Conservation (phyloP, 2,329 filamentous ascomycete species). For the Mariannaea sp. region DNA sequence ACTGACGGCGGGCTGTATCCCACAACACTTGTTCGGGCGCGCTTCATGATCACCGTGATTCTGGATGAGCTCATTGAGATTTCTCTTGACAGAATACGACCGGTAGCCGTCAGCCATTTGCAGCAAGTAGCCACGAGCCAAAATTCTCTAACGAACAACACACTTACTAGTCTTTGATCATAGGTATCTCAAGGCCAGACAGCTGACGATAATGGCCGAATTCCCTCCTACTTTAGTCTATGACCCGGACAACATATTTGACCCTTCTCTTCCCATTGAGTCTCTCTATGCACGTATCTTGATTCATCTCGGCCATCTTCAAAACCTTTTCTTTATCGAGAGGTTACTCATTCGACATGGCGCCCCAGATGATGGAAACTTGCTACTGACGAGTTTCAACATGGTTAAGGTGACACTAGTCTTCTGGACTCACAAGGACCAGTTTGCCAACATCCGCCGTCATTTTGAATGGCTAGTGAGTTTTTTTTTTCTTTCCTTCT, state of each 20-base stretch:
- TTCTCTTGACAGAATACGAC: slow-evolving; percentile 22
- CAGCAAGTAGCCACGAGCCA: background rate
- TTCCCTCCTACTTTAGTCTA: slow-evolving; percentile 10
- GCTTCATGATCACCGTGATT: slow-evolving; percentile 31
- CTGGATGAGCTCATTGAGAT: slow-evolving; percentile 40
- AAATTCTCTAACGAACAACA: background rate
- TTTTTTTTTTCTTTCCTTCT: too few relatives aligned
- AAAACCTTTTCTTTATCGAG: slow-evolving; percentile 18
- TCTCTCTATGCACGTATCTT: slow-evolving; percentile 8
- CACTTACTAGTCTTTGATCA: background rate
- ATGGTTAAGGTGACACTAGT: slow-evolving; percentile 12
- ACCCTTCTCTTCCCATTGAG: background rate
- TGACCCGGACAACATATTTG: slow-evolving; percentile 1
- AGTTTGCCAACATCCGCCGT: slow-evolving; percentile 3
- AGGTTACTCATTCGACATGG: slow-evolving; percentile 16
- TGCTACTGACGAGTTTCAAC: slow-evolving; percentile 14
- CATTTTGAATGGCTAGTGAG: slow-evolving; percentile 23
- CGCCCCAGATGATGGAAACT: slow-evolving; percentile 13
- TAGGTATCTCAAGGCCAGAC: slow-evolving; percentile 11
- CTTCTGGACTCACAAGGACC: slow-evolving; percentile 23
- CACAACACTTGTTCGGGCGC: slow-evolving; percentile 39
- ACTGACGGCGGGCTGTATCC: slow-evolving; percentile 43
- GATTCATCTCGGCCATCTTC: slow-evolving; percentile 11
- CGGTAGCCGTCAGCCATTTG: background rate
- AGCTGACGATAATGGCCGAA: slow-evolving; percentile 1